Conservation (phyloP, 768 basidiomycete genomes). For the Thelephora aurantiotincta region DNA sequence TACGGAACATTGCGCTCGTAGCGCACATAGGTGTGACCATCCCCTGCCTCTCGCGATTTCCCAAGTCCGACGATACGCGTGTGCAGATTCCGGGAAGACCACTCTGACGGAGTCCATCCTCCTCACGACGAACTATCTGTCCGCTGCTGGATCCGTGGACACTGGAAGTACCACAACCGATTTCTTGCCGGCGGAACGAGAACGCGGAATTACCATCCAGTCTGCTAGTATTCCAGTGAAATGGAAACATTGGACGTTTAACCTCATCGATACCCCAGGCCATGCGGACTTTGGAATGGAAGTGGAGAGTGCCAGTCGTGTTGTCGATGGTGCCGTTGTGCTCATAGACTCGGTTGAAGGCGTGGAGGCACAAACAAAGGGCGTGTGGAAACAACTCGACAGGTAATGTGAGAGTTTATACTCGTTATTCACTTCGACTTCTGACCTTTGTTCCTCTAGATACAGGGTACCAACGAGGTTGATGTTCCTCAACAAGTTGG, state of each 20-base stretch:
- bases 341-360: slow-evolving; percentile 85
- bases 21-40: slow-evolving; percentile 63
- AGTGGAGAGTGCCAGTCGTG: slow-evolving; percentile 83
- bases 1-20: slow-evolving; percentile 77
- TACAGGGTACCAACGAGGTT: slow-evolving; percentile 70
- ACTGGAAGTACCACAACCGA: slow-evolving; percentile 86
- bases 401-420: slow-evolving; percentile 36
- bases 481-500: slow-evolving; percentile 79
- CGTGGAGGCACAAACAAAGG: slow-evolving; percentile 81
- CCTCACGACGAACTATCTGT: slow-evolving; percentile 57
- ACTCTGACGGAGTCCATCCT: slow-evolving; percentile 83
- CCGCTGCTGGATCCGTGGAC: slow-evolving; percentile 70
- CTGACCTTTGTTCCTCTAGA: slow-evolving; percentile 23
- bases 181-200: slow-evolving; percentile 79
- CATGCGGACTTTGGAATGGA: slow-evolving; percentile 98
- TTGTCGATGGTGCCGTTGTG: slow-evolving; percentile 82
- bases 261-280: slow-evolving; percentile 83
- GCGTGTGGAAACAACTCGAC: slow-evolving; percentile 79
- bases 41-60: slow-evolving; percentile 4
- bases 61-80: not conserved
- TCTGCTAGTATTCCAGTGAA: slow-evolving; percentile 82
- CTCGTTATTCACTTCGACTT: not conserved
- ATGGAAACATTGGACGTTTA: slow-evolving; percentile 78
- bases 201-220: slow-evolving; percentile 86
- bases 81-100: slow-evolving; percentile 79